Evolutionary conservation across 1,139 yeast species (phyloP).

Genomic region (Debaryomycetaceae sp.): DNA sequence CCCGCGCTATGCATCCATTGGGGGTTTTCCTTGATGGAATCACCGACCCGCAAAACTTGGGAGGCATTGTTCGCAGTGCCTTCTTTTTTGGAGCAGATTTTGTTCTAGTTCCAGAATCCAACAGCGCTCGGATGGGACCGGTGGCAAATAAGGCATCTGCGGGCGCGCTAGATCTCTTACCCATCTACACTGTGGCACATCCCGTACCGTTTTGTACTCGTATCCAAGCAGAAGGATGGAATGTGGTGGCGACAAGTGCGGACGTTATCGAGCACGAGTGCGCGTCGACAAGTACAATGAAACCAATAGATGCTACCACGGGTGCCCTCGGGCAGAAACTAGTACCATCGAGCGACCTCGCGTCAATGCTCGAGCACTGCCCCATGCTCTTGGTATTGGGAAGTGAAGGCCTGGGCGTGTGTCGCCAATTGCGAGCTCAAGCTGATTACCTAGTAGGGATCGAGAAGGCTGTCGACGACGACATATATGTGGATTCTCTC

Average conservation of each 20-base stretch:
- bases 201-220: conserved; percentile 54
- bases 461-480: conserved; percentile 21
- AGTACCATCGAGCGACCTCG: conserved; percentile 32
- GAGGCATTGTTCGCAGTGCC: conserved; percentile 77
- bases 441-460: conserved; percentile 59
- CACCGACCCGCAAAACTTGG: conserved; percentile 85
- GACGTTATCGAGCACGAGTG: conserved; percentile 8
- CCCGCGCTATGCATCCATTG: conserved; percentile 38
- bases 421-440: conserved; percentile 50
- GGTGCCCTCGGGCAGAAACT: conserved; percentile 21
- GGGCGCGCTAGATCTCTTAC: conserved; percentile 76
- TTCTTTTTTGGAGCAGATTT: conserved; percentile 81
- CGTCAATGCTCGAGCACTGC: conserved; percentile 26
- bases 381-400: conserved; percentile 75
- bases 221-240: conserved; percentile 56
- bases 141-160: conserved; percentile 73
- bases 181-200: conserved; percentile 45
- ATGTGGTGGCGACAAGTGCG: conserved; percentile 44
- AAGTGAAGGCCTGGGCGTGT: conserved; percentile 74
- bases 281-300: conserved; percentile 11
- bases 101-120: conserved; percentile 56
- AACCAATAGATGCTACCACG: conserved; percentile 6
- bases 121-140: conserved; percentile 68
- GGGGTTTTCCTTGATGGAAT: conserved; percentile 75
- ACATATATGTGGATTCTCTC: conserved; percentile 57